Percentiles rank a stretch among this genome's conserved stretches.
phyloP scores from a whole-genome alignment of 805 yeast species.

The Suhomyces sp. region DNA sequence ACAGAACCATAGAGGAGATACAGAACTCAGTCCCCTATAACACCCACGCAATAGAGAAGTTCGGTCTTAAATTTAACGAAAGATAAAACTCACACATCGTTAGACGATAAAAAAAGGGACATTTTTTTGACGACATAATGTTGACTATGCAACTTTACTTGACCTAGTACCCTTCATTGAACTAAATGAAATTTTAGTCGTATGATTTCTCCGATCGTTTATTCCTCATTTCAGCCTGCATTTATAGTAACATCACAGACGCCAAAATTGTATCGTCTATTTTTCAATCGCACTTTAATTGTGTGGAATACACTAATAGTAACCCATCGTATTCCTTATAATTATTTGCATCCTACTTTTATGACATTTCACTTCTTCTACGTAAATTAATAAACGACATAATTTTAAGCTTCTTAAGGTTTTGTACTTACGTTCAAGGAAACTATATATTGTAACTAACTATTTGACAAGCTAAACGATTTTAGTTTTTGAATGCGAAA shows the following conservation, averaged over 20 bases:
- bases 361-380: background rate
- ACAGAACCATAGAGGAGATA: slow-evolving; percentile 1
- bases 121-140: background rate
- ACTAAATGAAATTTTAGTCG: background rate
- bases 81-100: background rate
- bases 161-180: background rate
- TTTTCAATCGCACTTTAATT: background rate
- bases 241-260: background rate
- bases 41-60: slow-evolving; percentile 3
- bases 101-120: background rate
- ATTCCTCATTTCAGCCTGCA: background rate
- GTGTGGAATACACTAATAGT: background rate
- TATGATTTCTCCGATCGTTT: background rate
- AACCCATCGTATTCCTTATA: background rate
- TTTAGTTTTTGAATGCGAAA: slow-evolving; percentile 10
- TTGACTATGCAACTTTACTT: background rate
- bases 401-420: background rate
- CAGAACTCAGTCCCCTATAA: slow-evolving; percentile 7
- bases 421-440: background rate
- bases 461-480: background rate
- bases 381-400: background rate
- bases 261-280: background rate
- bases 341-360: background rate
- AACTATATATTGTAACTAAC: background rate
- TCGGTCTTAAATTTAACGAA: slow-evolving; percentile 2